Evolutionary conservation across 176 grass and related monocot genomes (phyloP).

Genomic region (Eragrostis curvula): DNA sequence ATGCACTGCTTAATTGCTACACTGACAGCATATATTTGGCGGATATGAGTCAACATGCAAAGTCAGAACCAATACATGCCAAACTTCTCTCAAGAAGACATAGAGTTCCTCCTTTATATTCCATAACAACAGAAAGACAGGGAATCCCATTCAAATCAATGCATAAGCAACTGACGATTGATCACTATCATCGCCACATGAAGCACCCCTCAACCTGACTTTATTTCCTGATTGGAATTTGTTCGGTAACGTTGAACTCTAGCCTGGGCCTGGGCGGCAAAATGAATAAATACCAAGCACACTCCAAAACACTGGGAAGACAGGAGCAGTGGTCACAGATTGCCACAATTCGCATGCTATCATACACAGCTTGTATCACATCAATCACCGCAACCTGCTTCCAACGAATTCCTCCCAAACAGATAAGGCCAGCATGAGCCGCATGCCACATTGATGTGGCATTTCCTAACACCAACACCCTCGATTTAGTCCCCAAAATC

Average conservation of each 20-base stretch:
- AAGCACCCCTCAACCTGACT: neutral
- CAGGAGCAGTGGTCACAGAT: neutral
- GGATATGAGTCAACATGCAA: neutral
- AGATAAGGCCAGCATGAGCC: neutral
- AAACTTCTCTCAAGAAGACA: neutral
- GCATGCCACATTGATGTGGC: neutral
- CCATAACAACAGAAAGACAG: neutral
- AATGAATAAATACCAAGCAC: neutral
- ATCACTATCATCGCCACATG: neutral
- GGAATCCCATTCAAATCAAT: neutral
- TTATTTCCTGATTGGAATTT: neutral
- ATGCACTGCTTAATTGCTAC: neutral
- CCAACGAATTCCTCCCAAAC: conserved; percentile 13
- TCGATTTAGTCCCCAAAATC: conserved; percentile 3
- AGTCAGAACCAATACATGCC: neutral
- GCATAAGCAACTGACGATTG: neutral
- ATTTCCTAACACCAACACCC: neutral
- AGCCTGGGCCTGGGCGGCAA: neutral
- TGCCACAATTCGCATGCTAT: neutral
- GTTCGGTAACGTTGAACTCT: neutral
- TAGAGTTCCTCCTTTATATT: neutral
- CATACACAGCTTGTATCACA: neutral
- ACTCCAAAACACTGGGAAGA: neutral
- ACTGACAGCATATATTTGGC: no score
- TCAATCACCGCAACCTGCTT: neutral